Evolutionary conservation across 2,329 filamentous ascomycete genomes (phyloP).

Genomic region (Pseudopithomyces chartarum): DNA sequence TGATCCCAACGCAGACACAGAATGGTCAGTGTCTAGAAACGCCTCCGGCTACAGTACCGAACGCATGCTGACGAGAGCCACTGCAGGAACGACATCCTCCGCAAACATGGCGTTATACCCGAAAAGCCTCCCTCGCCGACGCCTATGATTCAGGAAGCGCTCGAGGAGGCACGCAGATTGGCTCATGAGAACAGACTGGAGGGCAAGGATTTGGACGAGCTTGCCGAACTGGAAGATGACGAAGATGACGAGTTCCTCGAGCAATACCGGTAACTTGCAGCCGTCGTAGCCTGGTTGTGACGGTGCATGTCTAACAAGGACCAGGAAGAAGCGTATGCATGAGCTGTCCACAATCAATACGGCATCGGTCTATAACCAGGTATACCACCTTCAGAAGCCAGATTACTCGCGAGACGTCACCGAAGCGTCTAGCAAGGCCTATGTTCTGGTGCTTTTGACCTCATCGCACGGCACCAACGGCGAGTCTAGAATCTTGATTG

Average conservation of each 20-base stretch:
- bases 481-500: constrained; percentile 81
- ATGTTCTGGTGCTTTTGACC: constrained; percentile 78
- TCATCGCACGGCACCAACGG: constrained; percentile 78
- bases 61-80: background rate
- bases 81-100: constrained; percentile 92
- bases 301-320: background rate
- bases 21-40: constrained; percentile 71
- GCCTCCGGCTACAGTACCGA: background rate
- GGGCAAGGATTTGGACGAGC: constrained; percentile 91
- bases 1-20: constrained; percentile 94
- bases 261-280: constrained; percentile 66
- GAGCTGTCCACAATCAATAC: constrained; percentile 78
- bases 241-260: constrained; percentile 94
- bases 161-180: constrained; percentile 78
- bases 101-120: constrained; percentile 96
- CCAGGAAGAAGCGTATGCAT: constrained; percentile 76
- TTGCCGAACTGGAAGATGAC: constrained; percentile 91
- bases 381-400: constrained; percentile 92
- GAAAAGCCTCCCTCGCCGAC: constrained; percentile 96
- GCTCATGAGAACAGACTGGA: constrained; percentile 93
- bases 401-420: constrained; percentile 93
- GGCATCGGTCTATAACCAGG: constrained; percentile 81
- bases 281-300: background rate
- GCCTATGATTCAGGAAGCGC: constrained; percentile 92
- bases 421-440: constrained; percentile 75